Base-by-base conservation (phyloP, 2,329 filamentous ascomycete species). In the Botrytis byssoidea region DNA sequence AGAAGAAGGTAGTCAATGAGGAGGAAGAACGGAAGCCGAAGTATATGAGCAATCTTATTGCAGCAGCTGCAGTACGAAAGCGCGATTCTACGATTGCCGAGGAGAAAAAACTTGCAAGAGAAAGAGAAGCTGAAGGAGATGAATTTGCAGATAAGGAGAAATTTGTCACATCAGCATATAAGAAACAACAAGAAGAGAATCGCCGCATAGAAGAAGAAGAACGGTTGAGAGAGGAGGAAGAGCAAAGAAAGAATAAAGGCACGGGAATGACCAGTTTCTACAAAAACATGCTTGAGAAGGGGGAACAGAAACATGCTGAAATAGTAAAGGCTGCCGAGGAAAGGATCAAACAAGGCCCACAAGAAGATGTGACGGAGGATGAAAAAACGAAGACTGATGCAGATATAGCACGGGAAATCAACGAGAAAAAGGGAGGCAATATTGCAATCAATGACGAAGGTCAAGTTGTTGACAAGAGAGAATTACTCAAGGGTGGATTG, bases 111-210 rank as follows among this genome's bases (percentile, higher is more conserved):
- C 86, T 96, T 78, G 90, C 92, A 78, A 87, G 90, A 37, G 93
- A 96, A 81, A 87, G 93, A 64, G 93, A 93, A 79, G 91, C 89
- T 0, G 93, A 96, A 81, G 93, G 93, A 29, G 93, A 95, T 48
- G 91, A 92, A 79, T 96, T 90, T 79, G 91, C 88, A 0, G 93
- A 91, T 78, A 96, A 95, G 83, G 93, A 96, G 81, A 93, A 91
- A 82, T 96, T 96, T 77, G 93, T 96, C 48, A 96, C 93, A 0
- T 91, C 90, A 74, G 93, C 93, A 51, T 97, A 96, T 81, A 93
- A 92, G 84, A 87, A 88, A 79, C 93, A 95, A 80, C 92, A 95
- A 79, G 92, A 92, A 80, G 93, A 95, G 82, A 90, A 93, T 76
- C 85, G 86, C 77, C 84, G 86, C 72, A 80, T 93, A 14, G 92